phyloP scores from a whole-genome alignment of 208 protist genomes.

The Trypanosoma brucei region DNA sequence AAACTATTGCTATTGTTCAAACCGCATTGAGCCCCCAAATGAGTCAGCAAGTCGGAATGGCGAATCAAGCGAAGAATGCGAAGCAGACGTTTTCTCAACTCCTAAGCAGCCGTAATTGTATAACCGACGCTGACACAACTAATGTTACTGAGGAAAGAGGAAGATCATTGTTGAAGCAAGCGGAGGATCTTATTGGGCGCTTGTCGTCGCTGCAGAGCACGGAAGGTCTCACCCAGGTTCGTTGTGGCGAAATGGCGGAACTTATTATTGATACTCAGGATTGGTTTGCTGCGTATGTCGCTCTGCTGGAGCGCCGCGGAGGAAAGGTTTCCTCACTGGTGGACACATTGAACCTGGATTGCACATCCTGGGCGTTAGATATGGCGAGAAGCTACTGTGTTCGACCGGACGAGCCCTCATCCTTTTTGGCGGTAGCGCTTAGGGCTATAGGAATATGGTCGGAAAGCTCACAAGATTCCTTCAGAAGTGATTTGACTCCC shows the following conservation, averaged over 20 bases:
- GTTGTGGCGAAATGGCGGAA: conserved; percentile 3
- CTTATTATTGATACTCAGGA: conserved; percentile 14
- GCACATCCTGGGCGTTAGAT: conserved; percentile 15
- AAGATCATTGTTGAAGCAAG: conserved; percentile 1
- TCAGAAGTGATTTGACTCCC: background rate
- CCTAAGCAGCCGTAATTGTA: background rate
- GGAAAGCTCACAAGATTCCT: background rate
- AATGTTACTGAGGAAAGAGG: conserved; percentile 4
- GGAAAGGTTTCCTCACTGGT: background rate
- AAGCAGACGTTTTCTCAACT: conserved; percentile 2
- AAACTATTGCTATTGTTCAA: conserved; percentile 6
- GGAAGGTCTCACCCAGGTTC: conserved; percentile 4
- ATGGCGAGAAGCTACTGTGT: conserved; percentile 9
- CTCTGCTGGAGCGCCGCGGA: conserved; percentile 8
- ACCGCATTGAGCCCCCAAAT: background rate
- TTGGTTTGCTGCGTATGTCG: conserved; percentile 12
- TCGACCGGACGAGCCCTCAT: conserved; percentile 49
- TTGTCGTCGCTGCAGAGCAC: conserved; percentile 3
- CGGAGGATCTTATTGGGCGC: conserved; percentile 11
- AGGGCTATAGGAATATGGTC: background rate
- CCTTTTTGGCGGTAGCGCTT: conserved; percentile 37
- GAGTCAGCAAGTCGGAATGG: background rate
- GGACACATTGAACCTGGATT: conserved; percentile 11
- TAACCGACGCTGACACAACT: background rate
- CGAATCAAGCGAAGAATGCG: background rate